A percentile compares a stretch with the other conserved stretches of the same genome.
Evolutionary conservation across 2,329 filamentous ascomycete species (phyloP).

Genomic region (Aspergillus arachidicola): DNA sequence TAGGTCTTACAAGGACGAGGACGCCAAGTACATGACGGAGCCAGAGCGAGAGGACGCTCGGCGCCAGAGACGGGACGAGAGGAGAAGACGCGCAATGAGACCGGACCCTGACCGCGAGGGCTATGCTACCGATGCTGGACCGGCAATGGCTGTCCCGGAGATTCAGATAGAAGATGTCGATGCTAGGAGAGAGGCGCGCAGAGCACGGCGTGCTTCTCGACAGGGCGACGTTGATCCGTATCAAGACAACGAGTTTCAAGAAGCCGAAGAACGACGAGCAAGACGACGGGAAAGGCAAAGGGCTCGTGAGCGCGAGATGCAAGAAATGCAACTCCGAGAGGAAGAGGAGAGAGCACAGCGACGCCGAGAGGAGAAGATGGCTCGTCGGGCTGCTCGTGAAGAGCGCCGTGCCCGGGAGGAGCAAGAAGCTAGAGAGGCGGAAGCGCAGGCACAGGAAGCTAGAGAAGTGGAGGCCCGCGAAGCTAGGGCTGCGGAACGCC

Average conservation of each 20-base stretch:
- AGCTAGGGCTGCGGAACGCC: constrained; percentile 42
- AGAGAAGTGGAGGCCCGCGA: constrained; percentile 33
- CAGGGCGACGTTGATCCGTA: constrained; percentile 38
- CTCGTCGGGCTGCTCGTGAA: constrained; percentile 38
- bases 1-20: constrained; percentile 41
- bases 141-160: constrained; percentile 34
- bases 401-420: constrained; percentile 46
- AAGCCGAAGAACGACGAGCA: constrained; percentile 45
- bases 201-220: constrained; percentile 52
- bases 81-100: constrained; percentile 41
- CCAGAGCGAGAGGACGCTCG: constrained; percentile 40
- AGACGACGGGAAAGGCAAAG: constrained; percentile 56
- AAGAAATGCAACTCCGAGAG: constrained; percentile 39
- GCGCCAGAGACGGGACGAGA: constrained; percentile 39
- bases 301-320: constrained; percentile 43
- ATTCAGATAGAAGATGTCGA: constrained; percentile 58
- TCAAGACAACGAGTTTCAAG: constrained; percentile 35
- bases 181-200: constrained; percentile 64
- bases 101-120: constrained; percentile 56
- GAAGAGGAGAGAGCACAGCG: constrained; percentile 43
- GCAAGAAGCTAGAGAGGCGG: constrained; percentile 56
- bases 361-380: constrained; percentile 34
- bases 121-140: constrained; percentile 46
- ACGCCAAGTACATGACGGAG: constrained; percentile 35
- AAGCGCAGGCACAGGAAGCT: constrained; percentile 53